Percentiles rank a stretch among this genome's conserved stretches.
Evolutionary conservation across 192 early-diverging fungal species (phyloP).

Genomic region (Mortierella alpina): DNA sequence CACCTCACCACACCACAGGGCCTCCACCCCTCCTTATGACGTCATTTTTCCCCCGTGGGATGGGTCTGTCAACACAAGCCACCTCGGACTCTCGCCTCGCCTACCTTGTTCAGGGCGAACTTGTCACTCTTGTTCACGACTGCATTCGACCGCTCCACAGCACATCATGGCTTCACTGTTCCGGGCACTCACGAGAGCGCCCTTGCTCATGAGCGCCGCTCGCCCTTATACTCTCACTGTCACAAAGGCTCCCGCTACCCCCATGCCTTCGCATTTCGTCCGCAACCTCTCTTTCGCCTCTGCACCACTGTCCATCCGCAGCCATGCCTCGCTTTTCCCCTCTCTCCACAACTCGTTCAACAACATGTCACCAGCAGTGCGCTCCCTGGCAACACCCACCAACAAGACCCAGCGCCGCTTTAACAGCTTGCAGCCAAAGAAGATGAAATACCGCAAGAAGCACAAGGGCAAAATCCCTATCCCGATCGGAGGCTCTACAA

Average conservation of each 20-base stretch:
- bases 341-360: slow-evolving; percentile 5
- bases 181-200: slow-evolving; percentile 44
- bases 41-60: neutral
- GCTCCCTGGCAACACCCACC: slow-evolving; percentile 28
- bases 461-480: slow-evolving; percentile 89
- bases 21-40: neutral
- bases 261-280: slow-evolving; percentile 32
- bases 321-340: slow-evolving; percentile 20
- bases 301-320: slow-evolving; percentile 20
- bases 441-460: slow-evolving; percentile 81
- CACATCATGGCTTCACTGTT: slow-evolving; percentile 49
- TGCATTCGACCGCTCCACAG: slow-evolving; percentile 1
- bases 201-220: slow-evolving; percentile 29
- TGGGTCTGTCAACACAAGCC: slow-evolving; percentile 8
- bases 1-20: neutral
- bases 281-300: slow-evolving; percentile 47
- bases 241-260: neutral
- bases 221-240: neutral
- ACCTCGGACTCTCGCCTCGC: slow-evolving; percentile 2
- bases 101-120: neutral
- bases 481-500: slow-evolving; percentile 84
- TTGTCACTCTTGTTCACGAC: neutral
- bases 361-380: slow-evolving; percentile 26
- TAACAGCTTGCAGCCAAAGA: slow-evolving; percentile 78
- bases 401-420: slow-evolving; percentile 62